Base-by-base conservation (phyloP, 805 yeast species). In the Sungouiozyma ichnusensis region DNA sequence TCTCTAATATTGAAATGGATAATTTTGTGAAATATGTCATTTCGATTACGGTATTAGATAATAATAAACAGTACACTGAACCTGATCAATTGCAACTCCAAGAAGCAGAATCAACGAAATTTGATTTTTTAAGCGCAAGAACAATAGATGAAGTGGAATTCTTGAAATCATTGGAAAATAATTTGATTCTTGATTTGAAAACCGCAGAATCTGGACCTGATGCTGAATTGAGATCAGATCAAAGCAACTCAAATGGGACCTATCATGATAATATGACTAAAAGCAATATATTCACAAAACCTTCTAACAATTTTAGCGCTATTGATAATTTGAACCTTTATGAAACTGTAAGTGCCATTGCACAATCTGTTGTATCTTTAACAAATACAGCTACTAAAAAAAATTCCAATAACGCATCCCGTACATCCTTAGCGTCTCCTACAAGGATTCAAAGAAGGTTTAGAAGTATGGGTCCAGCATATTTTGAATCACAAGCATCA, bases 41-140 rank as follows among this genome's bases (percentile, higher is more conserved):
- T 11, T 62, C 66, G 2, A 63, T 63, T 9, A 52, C 61, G n/a
- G 54, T 65, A 3, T 45, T 61, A 18, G 57, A 57, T 33, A 49
- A 48, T 15, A 45, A 44, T 7, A 40, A 45, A 3, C 33, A 41
- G n/a, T 24, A 24, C 29, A 24, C 29, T 24, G 29, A 24, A 11
- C 29, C 29, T 6, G 45, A 42, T 16, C 35, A 27, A 9, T 42
- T 39, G 9, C 52, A 44, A 11, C 4, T 36, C 5, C 15, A 29
- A 2, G 20, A 24, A 13, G 35, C 42, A 8, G 52, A 45, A 33
- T 41, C 50, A n/a, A 49, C 61, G 2, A 71, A 77, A 48, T 69
- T 77, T 44, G 90, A 82, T 58, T 64, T 79, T 7, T 59, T 83
- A 43, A 77, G 85, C 57, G 85, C 85, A 2, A 66, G 86, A 54